Percentiles rank a stretch among this genome's conserved stretches.
phyloP scores from a whole-genome alignment of 2,329 filamentous ascomycete genomes.

The Sclerotinia minor region DNA sequence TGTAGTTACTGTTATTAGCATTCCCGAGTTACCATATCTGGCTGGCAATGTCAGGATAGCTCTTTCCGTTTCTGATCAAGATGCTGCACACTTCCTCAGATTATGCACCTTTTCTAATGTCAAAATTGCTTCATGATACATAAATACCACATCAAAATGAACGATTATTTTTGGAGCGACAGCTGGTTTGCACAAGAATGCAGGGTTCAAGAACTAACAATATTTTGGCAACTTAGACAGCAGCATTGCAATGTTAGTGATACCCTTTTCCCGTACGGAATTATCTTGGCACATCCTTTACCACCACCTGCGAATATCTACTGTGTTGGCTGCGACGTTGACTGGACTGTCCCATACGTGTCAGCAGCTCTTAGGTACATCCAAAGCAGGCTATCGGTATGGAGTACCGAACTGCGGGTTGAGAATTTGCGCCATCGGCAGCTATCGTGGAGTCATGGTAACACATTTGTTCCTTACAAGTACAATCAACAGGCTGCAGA shows the following conservation, averaged over 20 bases:
- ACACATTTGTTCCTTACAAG: not conserved
- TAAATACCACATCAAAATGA: rapidly evolving
- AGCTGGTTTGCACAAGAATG: not conserved
- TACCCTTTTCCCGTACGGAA: not conserved
- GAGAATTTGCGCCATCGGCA: rapidly evolving
- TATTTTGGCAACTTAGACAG: not conserved
- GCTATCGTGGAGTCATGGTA: not conserved
- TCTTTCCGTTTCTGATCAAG: no score
- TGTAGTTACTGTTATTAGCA: no score
- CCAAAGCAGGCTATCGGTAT: no score
- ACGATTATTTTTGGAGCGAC: not conserved
- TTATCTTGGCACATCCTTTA: not conserved
- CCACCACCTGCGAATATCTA: not conserved
- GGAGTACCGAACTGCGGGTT: not conserved
- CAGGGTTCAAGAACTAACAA: not conserved
- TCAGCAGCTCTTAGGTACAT: not conserved
- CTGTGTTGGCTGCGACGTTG: not conserved
- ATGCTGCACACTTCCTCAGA: not conserved
- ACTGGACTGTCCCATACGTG: not conserved
- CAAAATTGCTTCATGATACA: not conserved
- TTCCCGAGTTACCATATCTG: no score
- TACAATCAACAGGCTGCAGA: not conserved
- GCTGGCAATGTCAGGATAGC: no score
- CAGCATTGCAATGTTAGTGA: not conserved
- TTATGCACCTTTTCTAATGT: not conserved